A percentile compares a stretch with the other conserved stretches of the same genome.
These are phyloP conservation scores for Wickerhamomyces sp. DNA, from an alignment of 1,139 yeast genomes.

Conservation along the genomic window DNA sequence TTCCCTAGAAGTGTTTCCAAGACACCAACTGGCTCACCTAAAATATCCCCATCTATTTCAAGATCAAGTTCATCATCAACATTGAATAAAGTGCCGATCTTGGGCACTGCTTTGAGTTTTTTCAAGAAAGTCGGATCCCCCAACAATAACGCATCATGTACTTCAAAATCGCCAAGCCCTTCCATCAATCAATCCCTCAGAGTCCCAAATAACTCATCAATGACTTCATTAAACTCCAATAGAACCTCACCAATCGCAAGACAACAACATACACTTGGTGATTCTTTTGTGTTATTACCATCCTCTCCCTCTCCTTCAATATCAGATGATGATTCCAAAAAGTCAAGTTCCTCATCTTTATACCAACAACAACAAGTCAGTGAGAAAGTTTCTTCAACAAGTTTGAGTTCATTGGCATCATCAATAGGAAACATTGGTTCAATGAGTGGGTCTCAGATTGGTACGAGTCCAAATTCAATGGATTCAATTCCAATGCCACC, in stretches of 20 bases:
- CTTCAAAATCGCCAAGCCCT: slow-evolving; percentile 1
- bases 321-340: slow-evolving; percentile 18
- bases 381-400: slow-evolving; percentile 1
- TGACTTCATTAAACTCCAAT: slow-evolving; percentile 6
- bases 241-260: slow-evolving; percentile 2
- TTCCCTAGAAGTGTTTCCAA: slow-evolving; percentile 2
- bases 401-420: slow-evolving; percentile 13
- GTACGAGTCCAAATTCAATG: slow-evolving; percentile 10
- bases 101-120: slow-evolving; percentile 27
- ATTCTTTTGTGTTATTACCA: not conserved
- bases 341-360: slow-evolving; percentile 20
- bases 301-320: slow-evolving; percentile 21
- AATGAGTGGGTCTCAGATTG: no score
- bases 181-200: not conserved
- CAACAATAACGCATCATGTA: slow-evolving; percentile 7
- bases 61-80: slow-evolving; percentile 30
- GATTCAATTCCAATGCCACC: slow-evolving; percentile 37
- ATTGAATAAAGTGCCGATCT: slow-evolving; percentile 22
- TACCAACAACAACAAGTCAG: slow-evolving; percentile 3
- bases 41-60: slow-evolving; percentile 19
- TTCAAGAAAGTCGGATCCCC: slow-evolving; percentile 22
- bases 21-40: slow-evolving; percentile 3
- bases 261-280: not conserved
- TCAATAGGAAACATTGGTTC: slow-evolving; percentile 4
- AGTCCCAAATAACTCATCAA: slow-evolving; percentile 1